These are phyloP conservation scores for Fusarium brevicatenulatum DNA, from an alignment of 2,329 filamentous ascomycete genomes.

Conservation along the genomic window DNA sequence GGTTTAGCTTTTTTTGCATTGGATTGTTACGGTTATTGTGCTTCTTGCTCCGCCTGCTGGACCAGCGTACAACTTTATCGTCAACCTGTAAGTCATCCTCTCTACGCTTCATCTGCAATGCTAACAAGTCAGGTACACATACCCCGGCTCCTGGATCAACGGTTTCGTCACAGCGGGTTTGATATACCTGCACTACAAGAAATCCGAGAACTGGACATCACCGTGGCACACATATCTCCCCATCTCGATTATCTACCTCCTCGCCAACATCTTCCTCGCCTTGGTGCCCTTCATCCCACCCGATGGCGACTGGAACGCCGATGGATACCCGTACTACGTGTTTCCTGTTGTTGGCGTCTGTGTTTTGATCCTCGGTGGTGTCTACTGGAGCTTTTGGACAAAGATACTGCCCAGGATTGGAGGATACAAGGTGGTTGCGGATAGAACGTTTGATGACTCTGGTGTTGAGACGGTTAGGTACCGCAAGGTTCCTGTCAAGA, in stretches of 20 bases:
- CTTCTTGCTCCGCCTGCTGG: conserved; percentile 74
- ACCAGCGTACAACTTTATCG: conserved; percentile 74
- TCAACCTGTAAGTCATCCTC: conserved; percentile 55
- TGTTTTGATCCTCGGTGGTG: conserved; percentile 59
- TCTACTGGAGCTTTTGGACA: conserved; percentile 66
- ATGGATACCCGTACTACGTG: conserved; percentile 65
- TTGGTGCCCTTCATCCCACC: conserved; percentile 67
- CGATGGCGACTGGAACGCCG: conserved; percentile 56
- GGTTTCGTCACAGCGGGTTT: conserved; percentile 61
- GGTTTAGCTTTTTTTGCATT: conserved; percentile 68
- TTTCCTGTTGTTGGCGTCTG: conserved; percentile 65
- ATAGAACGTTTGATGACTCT: conserved; percentile 53
- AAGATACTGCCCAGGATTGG: conserved; percentile 60
- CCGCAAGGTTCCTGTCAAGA: conserved; percentile 46
- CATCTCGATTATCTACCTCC: conserved; percentile 59
- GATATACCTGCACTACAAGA: conserved; percentile 61
- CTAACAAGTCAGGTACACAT: conserved; percentile 53
- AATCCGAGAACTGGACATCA: conserved; percentile 63
- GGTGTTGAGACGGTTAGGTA: conserved; percentile 56
- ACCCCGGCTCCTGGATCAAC: conserved; percentile 65
- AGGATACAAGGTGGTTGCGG: conserved; percentile 60
- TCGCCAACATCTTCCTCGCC: conserved; percentile 63
- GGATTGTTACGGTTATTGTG: conserved; percentile 71
- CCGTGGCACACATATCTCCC: conserved; percentile 63
- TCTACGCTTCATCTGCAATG: accelerated